Base-by-base conservation (phyloP, 2,329 filamentous ascomycete species). In the Kalaharituber pfeilii region DNA sequence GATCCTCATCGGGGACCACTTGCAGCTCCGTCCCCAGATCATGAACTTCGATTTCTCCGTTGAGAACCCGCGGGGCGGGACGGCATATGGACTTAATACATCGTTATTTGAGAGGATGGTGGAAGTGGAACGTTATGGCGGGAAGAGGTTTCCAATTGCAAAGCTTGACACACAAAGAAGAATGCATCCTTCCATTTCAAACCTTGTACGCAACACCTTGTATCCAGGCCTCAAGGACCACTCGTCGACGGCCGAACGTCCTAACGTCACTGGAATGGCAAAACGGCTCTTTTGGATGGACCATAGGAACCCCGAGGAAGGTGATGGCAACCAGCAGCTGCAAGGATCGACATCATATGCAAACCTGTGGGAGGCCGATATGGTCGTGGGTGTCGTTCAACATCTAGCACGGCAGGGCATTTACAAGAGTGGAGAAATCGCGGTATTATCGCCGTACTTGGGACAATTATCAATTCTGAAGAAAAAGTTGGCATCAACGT, bases 131-230 rank as follows among this genome's bases (percentile, higher is more conserved):
- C 20, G 2, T 20, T n/a, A 45, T 5, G 13, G 4, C 13, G 25
- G 42, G 5, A 11, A 13, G n/a, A 15, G 25, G 42, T 47, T 47
- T 22, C 47, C 47, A 27, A 15, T 28, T 18, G n/a, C 47, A 11
- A 28, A 20, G 3, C 67, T 84, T 2, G 68, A 78, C 11, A 73
- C 72, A 0, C 81, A 86, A 62, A 69, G 79, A 13, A 72, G 81
- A 11, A 85, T 85, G 80, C 72, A 75, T 52, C 81, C 81, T 0
- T 70, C 70, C 0, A 80, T 86, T 9, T 73, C 82, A 0, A 64
- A 66, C 1, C 71, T 86, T 0, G 69, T 85, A 7, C 69, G 77
- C 0, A 66, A 71, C 0, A 75, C 76, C 0, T 63, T 82, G 0
- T 84, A 85, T 56, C 75, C 73, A 0, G 60, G 68, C 0, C 67